Percentiles rank a stretch among this genome's conserved stretches.
These are phyloP conservation scores for Neonectria punicea DNA, from an alignment of 2,329 filamentous ascomycete genomes.

Conservation along the genomic window DNA sequence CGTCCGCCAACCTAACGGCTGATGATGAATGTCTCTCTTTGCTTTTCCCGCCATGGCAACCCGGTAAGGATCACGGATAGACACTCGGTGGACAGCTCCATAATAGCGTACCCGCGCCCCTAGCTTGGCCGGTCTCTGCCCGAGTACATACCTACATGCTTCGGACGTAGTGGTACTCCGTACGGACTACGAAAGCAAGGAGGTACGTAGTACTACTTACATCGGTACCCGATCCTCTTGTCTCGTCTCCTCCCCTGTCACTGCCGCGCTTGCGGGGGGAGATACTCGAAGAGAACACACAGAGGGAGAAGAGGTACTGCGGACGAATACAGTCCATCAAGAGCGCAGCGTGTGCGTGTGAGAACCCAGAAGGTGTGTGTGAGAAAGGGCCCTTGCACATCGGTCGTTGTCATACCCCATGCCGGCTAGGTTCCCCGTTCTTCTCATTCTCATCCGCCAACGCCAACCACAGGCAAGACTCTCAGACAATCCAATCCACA, in stretches of 20 bases:
- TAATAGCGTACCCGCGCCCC: conserved; percentile 28
- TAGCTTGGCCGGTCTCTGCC: conserved; percentile 37
- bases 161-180: background rate
- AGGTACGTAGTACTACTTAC: background rate
- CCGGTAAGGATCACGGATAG: conserved; percentile 38
- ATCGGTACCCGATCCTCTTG: conserved; percentile 14
- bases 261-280: conserved; percentile 31
- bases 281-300: conserved; percentile 15
- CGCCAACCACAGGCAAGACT: conserved; percentile 30
- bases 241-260: conserved; percentile 10
- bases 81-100: conserved; percentile 39
- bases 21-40: conserved; percentile 35
- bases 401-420: conserved; percentile 38
- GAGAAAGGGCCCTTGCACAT: conserved; percentile 27
- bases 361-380: conserved; percentile 9
- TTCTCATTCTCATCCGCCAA: conserved; percentile 31
- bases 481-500: conserved; percentile 31
- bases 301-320: background rate
- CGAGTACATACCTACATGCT: conserved; percentile 20
- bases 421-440: conserved; percentile 35
- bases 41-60: conserved; percentile 36
- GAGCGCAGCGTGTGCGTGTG: background rate
- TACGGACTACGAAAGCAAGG: background rate
- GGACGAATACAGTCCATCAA: background rate
- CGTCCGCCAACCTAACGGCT: conserved; percentile 32